phyloP scores from a whole-genome alignment of 2,329 filamentous ascomycete species.

The Aspergillus aculeatinus region DNA sequence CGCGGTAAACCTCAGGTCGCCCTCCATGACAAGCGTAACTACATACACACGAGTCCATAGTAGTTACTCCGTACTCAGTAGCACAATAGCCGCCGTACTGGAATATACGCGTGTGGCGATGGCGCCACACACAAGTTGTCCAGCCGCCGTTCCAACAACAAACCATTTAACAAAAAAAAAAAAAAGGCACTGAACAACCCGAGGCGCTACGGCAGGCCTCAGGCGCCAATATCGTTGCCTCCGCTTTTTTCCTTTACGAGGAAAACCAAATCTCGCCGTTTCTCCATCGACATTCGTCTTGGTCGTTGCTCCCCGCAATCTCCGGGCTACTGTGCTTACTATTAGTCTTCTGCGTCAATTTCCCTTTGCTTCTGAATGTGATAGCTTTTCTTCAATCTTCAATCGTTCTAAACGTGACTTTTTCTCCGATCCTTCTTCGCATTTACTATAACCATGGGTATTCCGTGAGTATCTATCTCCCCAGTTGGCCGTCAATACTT shows the following conservation, averaged over 20 bases:
- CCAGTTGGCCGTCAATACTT: slow-evolving; percentile 9
- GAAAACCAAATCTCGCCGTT: slow-evolving; percentile 27
- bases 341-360: slow-evolving; percentile 15
- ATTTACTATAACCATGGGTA: slow-evolving; percentile 35
- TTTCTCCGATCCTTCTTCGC: slow-evolving; percentile 5
- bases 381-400: not conserved
- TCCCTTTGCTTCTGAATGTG: slow-evolving; percentile 10
- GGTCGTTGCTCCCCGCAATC: slow-evolving; percentile 21
- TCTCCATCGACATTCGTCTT: slow-evolving; percentile 23
- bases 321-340: slow-evolving; percentile 13
- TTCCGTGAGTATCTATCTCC: slow-evolving; percentile 35
- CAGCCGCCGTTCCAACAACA: not conserved
- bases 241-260: slow-evolving; percentile 24
- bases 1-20: not conserved
- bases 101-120: slow-evolving; percentile 14
- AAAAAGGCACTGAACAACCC: not conserved
- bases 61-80: too few species aligned
- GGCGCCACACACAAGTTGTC: not conserved
- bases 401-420: slow-evolving; percentile 9
- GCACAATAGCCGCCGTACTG: slow-evolving; percentile 10
- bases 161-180: not conserved
- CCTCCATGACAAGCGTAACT: not conserved
- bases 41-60: not conserved
- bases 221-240: slow-evolving; percentile 20
- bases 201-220: slow-evolving; percentile 16